Base-by-base conservation (phyloP, 176 grass and related monocot genomes). In the Elymus sibiricus region DNA sequence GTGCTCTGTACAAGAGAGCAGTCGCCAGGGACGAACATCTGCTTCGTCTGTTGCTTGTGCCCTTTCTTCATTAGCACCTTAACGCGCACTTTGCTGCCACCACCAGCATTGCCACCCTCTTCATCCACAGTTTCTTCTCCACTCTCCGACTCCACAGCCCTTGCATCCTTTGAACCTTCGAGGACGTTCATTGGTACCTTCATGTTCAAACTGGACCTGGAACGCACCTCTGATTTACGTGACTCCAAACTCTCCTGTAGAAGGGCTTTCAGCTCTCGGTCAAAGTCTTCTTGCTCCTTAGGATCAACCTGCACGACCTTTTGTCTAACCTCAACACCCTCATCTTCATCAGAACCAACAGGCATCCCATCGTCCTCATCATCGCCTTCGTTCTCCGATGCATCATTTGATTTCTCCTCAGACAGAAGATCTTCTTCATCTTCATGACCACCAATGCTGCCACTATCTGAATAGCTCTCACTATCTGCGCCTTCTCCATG, bases 41-140 rank as follows among this genome's bases (percentile, higher is more conserved):
- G 97, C 53, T 87, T 96, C 15, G 97, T 99, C 76, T 99, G 94
- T 55, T 99, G 97, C 79, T 94, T 99, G 87, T 91, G 93, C 16
- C 97, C 97, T 87, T 93, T 96, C 85, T 99, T 99, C 88, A 99
- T 91, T 44, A 99, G 76, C 81, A 99, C 97, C 76, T 97, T 99
- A 37, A 99, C 97, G 62, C 92, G 90, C 46, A 99, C 89, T 89
- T 92, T 98, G 93, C 86, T 89, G 81, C 84, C 80, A 61, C 77
- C 79, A 13, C 87, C 88, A 78, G 61, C 81, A 78, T 40, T 82
- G 70, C 90, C 93, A 79, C 91, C 88, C 69, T 94, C 92, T 82
- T 99, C 96, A 66, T 99, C 97, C 31, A 99, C 60, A 66, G 94
- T 99, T 81, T 99, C 97, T 85, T 99, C 97, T 79, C 94, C 92